Evolutionary conservation across 2,329 filamentous ascomycete genomes (phyloP), one percentile per base, ranked within the genome.

Genomic region (Lojkania enalia): DNA sequence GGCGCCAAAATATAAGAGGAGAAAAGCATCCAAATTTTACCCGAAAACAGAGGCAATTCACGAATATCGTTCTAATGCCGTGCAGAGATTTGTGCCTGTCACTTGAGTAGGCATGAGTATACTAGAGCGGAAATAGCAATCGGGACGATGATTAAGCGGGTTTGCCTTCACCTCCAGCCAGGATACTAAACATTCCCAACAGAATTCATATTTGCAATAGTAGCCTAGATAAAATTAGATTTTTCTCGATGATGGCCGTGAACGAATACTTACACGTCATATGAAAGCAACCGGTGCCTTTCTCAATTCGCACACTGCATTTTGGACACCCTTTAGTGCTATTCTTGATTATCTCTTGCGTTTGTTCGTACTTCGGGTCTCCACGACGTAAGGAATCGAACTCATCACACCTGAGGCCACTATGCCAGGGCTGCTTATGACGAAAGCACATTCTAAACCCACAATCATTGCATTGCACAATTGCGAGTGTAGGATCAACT

Each of bases 201-300:
- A 39, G 23, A 39, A 39, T 16, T 39, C 37, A 30, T 39, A 25
- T 3, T 29, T 39, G 19, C 37, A 39, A 27, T 11, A 39, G 12
- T 7, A 29, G 21, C 37, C 37, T 39, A 19, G 35, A 11, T 15
- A 29, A 14, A 19, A 9, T 21, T 9, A 39, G 7, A 7, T 15
- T 29, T 39, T 30, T 30, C n/a, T 14, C 16, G 12, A 16, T 39
- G 7, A 15, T 19, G n/a, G 25, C 25, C n/a, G 7, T n/a, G 16
- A 19, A 21, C 13, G 23, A 12, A 4, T 21, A 29, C 37, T 29
- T 39, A 30, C 37, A 39, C 19, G 20, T 30, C 37, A 39, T 30
- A 21, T 39, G 37, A 30, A 39, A 39, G 21, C 37, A 39, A 30
- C 37, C 37, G 5, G 20, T 9, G n/a, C 37, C 37, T n/a, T 30